Conservation (phyloP, 768 basidiomycete species). For the Auricularia heimuer region DNA sequence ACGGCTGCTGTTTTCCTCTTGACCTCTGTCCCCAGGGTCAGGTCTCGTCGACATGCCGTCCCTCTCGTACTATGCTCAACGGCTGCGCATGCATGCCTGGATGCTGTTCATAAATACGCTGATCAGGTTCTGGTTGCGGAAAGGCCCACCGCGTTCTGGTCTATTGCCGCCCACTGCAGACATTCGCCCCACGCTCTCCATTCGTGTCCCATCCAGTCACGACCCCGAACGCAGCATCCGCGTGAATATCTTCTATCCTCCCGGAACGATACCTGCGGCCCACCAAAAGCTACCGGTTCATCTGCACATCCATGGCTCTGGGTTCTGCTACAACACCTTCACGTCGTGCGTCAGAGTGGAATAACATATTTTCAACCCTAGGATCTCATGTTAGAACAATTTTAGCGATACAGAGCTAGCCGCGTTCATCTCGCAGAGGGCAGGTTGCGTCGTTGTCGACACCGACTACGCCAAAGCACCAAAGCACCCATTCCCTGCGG, state of each 20-base stretch:
- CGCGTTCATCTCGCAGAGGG: slow-evolving; percentile 3
- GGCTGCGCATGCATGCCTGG: background rate
- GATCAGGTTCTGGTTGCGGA: background rate
- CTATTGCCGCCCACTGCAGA: background rate
- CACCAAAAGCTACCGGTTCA: slow-evolving; percentile 5
- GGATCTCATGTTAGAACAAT: background rate
- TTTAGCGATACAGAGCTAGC: background rate
- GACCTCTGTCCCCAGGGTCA: too few relatives aligned
- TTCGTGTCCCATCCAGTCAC: background rate
- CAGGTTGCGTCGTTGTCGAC: slow-evolving; percentile 8
- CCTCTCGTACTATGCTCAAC: background rate
- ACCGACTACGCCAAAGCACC: slow-evolving; percentile 9
- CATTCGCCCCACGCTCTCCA: slow-evolving; percentile 1
- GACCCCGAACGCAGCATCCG: slow-evolving; percentile 6
- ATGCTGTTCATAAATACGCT: background rate
- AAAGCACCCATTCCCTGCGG: background rate
- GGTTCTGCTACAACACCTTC: slow-evolving; percentile 4
- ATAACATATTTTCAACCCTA: background rate
- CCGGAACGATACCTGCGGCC: background rate
- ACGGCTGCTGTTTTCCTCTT: too few relatives aligned
- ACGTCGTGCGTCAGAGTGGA: background rate
- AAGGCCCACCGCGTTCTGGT: background rate
- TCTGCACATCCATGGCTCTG: slow-evolving; percentile 7
- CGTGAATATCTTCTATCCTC: slow-evolving; percentile 6
- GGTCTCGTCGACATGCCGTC: background rate